These are phyloP conservation scores for Trypanosoma congolense DNA, from an alignment of 208 protist species.

Conservation along the genomic window DNA sequence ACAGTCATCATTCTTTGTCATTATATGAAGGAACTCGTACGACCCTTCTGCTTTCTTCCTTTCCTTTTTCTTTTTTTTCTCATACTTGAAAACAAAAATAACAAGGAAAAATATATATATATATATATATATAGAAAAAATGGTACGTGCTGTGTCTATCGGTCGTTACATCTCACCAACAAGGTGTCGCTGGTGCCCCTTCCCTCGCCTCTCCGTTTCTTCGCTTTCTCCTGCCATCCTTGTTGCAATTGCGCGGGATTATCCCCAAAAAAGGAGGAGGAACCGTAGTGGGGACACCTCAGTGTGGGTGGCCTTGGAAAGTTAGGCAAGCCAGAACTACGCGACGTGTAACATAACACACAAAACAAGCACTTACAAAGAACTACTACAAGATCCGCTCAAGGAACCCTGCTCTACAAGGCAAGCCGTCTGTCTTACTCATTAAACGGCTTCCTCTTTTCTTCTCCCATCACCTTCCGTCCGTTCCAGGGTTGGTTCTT, in stretches of 20 bases:
- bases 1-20: background rate
- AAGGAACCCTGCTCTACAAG: background rate
- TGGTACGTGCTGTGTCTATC: background rate
- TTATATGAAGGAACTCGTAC: background rate
- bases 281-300: too few relatives aligned
- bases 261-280: too few relatives aligned
- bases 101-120: background rate
- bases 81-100: background rate
- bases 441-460: background rate
- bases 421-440: background rate
- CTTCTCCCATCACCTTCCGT: background rate
- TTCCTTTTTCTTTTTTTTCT: constrained; percentile 1
- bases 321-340: too few relatives aligned
- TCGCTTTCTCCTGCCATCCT: too few relatives aligned
- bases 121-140: background rate
- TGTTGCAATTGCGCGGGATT: too few relatives aligned
- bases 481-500: constrained; percentile 12
- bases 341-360: too few relatives aligned
- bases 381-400: background rate
- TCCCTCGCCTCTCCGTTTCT: too few relatives aligned
- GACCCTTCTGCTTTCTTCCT: background rate
- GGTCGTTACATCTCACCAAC: too few relatives aligned
- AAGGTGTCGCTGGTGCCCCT: too few relatives aligned
- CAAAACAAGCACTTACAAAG: background rate
- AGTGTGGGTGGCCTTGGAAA: too few relatives aligned